phyloP scores from a whole-genome alignment of 225 moss, liverwort and hornwort genomes.

The Polytrichum commune region DNA sequence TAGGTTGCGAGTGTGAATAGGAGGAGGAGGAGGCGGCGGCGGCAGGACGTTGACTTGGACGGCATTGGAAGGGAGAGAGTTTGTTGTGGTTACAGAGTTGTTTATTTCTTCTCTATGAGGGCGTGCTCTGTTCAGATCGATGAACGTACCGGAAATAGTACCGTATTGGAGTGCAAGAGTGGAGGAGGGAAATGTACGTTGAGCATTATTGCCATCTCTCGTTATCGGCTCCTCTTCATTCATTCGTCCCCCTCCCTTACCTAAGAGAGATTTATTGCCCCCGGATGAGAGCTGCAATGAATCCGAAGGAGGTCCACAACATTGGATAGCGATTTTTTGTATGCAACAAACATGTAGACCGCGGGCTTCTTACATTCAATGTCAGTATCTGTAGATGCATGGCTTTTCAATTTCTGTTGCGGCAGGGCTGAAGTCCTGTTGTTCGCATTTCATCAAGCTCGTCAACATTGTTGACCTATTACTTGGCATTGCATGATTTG shows the following conservation, averaged over 20 bases:
- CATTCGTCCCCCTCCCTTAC: neutral
- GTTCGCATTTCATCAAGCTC: neutral
- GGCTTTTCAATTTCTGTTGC: neutral
- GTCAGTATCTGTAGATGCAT: slow-evolving; percentile 1
- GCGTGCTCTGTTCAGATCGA: neutral
- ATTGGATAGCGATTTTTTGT: neutral
- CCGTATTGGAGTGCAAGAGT: neutral
- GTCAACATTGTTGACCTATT: neutral
- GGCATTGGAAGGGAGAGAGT: neutral
- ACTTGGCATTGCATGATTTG: slow-evolving; percentile 1
- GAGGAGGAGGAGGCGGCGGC: neutral
- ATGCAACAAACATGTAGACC: neutral
- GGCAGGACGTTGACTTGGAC: neutral
- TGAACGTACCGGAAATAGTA: neutral
- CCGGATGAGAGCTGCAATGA: neutral
- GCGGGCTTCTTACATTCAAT: neutral
- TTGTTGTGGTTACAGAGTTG: neutral
- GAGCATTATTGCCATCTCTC: neutral
- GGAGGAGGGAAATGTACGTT: neutral
- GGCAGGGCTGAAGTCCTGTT: neutral
- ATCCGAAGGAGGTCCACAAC: no score
- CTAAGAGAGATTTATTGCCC: neutral
- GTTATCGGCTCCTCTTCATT: neutral
- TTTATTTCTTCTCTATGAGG: neutral
- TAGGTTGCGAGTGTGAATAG: neutral